Base-by-base conservation (phyloP, 352 stramenopile species). In the Bremia lactucae region DNA sequence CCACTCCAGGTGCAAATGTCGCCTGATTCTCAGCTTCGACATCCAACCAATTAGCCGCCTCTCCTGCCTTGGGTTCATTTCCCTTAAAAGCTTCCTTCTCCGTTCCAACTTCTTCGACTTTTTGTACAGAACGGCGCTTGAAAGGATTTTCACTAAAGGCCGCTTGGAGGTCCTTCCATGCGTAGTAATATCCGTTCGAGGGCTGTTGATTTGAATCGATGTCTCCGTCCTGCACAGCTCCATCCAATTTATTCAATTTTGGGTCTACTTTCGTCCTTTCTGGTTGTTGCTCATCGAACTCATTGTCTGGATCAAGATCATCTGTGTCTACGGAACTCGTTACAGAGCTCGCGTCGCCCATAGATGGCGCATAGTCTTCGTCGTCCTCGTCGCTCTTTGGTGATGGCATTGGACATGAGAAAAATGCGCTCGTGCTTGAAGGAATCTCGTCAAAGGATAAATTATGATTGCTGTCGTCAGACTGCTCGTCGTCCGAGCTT, bases 401-500 rank as follows among this genome's bases (percentile, higher is more conserved):
- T 6, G 42, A 50, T 19, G 33, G 44, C 61, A 67, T 71, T 2
- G 35, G 38, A 19, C 43, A 59, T 15, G 37, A 65, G 24, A 62
- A 53, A 8, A 56, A 66, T 36, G 63, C 60, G 15, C 44, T 50
- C 4, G 52, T 37, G 18, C 57, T 64, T 24, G 48, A 46, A 8
- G 54, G 68, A 9, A 56, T 23, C 44, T 59, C 47, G 14, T 46
- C 46, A 42, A 58, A 70, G 15, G 63, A 63, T 9, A 44, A 56
- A 56, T 61, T 69, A 29, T 63, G 52, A 21, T 47, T 49, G 11
- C 16, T 40, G 16, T 38, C 26, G 10, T 60, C 40, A 3, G 37
- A 52, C 14, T 4, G 8, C 2, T 33, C 46, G 26, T 75, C 59
- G 7, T 81, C 68, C 2, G 66, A 72, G 42, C 68, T 81, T 48